These are phyloP conservation scores for Suhomyces wounanorum DNA, from an alignment of 1,139 yeast genomes.

Conservation along the genomic window DNA sequence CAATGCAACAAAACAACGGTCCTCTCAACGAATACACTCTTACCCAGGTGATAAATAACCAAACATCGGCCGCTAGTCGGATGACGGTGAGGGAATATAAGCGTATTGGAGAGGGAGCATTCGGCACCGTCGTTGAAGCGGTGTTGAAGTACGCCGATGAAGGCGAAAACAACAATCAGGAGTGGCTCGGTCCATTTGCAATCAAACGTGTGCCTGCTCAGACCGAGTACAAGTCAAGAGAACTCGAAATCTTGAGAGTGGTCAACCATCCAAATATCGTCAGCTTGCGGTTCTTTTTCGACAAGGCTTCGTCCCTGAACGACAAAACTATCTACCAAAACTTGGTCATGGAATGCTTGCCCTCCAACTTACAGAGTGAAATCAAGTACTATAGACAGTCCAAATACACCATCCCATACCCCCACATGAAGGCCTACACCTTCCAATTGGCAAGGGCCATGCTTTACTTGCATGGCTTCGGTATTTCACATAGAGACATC, in stretches of 20 bases:
- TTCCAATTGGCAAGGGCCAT: slow-evolving; percentile 80
- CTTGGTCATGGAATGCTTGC: slow-evolving; percentile 82
- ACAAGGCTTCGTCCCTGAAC: slow-evolving; percentile 54
- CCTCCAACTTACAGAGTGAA: slow-evolving; percentile 75
- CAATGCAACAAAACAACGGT: slow-evolving; percentile 11
- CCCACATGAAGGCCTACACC: slow-evolving; percentile 76
- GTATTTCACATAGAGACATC: slow-evolving; percentile 79
- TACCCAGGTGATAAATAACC: slow-evolving; percentile 65
- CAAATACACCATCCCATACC: slow-evolving; percentile 65
- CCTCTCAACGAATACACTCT: slow-evolving; percentile 30
- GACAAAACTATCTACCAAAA: slow-evolving; percentile 72
- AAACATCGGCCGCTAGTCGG: slow-evolving; percentile 51
- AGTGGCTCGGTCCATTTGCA: slow-evolving; percentile 79
- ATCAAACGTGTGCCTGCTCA: slow-evolving; percentile 83
- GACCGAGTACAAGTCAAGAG: slow-evolving; percentile 80
- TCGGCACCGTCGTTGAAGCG: slow-evolving; percentile 82
- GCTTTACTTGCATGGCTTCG: slow-evolving; percentile 78
- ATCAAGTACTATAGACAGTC: slow-evolving; percentile 67
- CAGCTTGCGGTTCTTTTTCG: slow-evolving; percentile 63
- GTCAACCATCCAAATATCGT: slow-evolving; percentile 82
- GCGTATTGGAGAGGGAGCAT: slow-evolving; percentile 81
- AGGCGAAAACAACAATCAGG: slow-evolving; percentile 23
- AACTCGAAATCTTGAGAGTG: slow-evolving; percentile 69
- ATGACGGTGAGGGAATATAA: slow-evolving; percentile 74
- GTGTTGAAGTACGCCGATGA: slow-evolving; percentile 39